Percentiles rank a stretch among this genome's conserved stretches.
These are phyloP conservation scores for Maudiozyma turicensis DNA, from an alignment of 805 yeast species.

Conservation along the genomic window DNA sequence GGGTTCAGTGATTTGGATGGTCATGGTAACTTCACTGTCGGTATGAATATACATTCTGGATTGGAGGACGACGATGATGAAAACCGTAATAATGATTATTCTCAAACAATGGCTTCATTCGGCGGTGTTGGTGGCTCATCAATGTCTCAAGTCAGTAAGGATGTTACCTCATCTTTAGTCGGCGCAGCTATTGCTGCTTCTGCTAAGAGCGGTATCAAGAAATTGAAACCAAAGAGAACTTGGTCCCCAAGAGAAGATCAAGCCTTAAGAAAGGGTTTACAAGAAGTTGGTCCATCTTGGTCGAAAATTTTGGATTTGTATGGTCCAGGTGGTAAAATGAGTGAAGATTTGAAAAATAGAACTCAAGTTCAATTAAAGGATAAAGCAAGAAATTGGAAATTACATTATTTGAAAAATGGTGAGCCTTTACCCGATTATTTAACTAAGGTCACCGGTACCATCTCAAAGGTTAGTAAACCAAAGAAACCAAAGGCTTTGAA, in stretches of 20 bases:
- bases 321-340: slow-evolving; percentile 86
- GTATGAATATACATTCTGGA: not conserved
- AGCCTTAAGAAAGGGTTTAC: slow-evolving; percentile 72
- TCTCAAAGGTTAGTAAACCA: slow-evolving; percentile 44
- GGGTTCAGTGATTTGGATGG: not conserved
- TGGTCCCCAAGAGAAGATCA: slow-evolving; percentile 89
- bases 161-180: slow-evolving; percentile 5
- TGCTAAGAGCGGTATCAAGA: slow-evolving; percentile 14
- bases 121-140: not conserved
- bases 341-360: slow-evolving; percentile 77
- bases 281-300: slow-evolving; percentile 86
- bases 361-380: slow-evolving; percentile 90
- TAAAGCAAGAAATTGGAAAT: slow-evolving; percentile 92
- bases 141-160: too few relatives aligned
- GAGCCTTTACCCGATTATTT: slow-evolving; percentile 73
- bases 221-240: slow-evolving; percentile 24
- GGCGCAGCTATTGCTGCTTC: slow-evolving; percentile 21
- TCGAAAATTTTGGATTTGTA: slow-evolving; percentile 78
- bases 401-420: slow-evolving; percentile 69
- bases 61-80: not conserved
- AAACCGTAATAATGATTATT: not conserved
- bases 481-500: slow-evolving; percentile 13
- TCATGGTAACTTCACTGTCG: not conserved
- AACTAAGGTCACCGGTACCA: slow-evolving; percentile 78
- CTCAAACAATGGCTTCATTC: not conserved